These are phyloP conservation scores for Hygrophorus russula DNA, from an alignment of 768 basidiomycete genomes.

Conservation along the genomic window DNA sequence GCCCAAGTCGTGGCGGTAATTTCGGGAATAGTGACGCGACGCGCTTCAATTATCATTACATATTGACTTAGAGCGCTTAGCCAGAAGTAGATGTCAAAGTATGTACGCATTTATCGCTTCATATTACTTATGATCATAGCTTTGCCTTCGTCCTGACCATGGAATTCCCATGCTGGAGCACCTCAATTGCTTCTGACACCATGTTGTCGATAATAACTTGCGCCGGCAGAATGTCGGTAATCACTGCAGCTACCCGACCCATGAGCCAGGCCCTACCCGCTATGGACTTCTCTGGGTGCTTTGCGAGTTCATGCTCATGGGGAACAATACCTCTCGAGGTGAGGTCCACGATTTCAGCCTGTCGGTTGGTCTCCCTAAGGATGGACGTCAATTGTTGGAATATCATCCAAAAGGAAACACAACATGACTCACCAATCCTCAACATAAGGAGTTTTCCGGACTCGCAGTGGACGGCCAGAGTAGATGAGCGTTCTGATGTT, in stretches of 20 bases:
- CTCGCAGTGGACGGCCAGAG: slow-evolving; percentile 83
- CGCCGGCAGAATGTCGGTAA: slow-evolving; percentile 71
- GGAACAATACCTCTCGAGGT: slow-evolving; percentile 81
- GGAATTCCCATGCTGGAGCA: slow-evolving; percentile 23
- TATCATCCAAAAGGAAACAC: background rate
- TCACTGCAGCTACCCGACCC: slow-evolving; percentile 68
- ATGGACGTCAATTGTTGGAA: background rate
- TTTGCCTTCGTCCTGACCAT: slow-evolving; percentile 33
- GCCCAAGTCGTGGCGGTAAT: no score
- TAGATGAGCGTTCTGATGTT: slow-evolving; percentile 78
- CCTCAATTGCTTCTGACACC: slow-evolving; percentile 31
- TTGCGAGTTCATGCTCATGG: slow-evolving; percentile 54
- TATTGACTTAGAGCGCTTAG: no score
- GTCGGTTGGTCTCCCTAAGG: slow-evolving; percentile 62
- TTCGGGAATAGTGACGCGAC: no score
- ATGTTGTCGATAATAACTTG: slow-evolving; percentile 76
- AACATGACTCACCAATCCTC: slow-evolving; percentile 57
- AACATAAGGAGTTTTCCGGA: slow-evolving; percentile 75
- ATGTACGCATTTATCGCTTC: background rate
- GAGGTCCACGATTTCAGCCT: slow-evolving; percentile 72
- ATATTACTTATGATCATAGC: slow-evolving; percentile 22
- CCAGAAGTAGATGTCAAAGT: no score
- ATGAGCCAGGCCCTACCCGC: slow-evolving; percentile 67
- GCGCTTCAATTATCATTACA: no score
- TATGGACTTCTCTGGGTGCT: slow-evolving; percentile 72